These are phyloP conservation scores for Kockiozyma suomiensis DNA, from an alignment of 805 yeast genomes.

Conservation along the genomic window DNA sequence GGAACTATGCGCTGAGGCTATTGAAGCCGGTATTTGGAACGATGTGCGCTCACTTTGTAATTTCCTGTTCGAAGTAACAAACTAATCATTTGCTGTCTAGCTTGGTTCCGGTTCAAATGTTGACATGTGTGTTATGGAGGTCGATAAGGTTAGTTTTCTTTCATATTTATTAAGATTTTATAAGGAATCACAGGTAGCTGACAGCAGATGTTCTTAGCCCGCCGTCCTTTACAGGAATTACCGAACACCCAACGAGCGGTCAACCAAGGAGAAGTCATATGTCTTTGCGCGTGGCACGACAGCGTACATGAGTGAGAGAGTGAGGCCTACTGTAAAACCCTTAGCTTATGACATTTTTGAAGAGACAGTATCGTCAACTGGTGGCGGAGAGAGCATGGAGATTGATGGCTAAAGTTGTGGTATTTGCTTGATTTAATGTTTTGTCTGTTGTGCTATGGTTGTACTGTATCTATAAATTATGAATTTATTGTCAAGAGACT, in stretches of 20 bases:
- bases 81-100: conserved; percentile 7
- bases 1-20: conserved; percentile 86
- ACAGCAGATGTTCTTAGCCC: conserved; percentile 37
- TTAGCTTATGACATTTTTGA: conserved; percentile 37
- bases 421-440: not conserved
- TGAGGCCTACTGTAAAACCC: conserved; percentile 66
- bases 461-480: not conserved
- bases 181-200: too few species aligned
- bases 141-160: conserved; percentile 64
- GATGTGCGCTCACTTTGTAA: conserved; percentile 48
- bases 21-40: conserved; percentile 98
- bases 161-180: not conserved
- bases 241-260: conserved; percentile 87
- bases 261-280: conserved; percentile 76
- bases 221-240: conserved; percentile 84
- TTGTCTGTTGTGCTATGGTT: not conserved
- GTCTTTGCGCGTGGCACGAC: conserved; percentile 94
- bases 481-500: not conserved
- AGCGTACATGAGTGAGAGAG: conserved; percentile 70
- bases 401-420: conserved; percentile 18
- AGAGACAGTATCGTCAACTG: conserved; percentile 21
- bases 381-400: conserved; percentile 31
- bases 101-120: conserved; percentile 98
- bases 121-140: conserved; percentile 95
- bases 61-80: not conserved